phyloP scores from a whole-genome alignment of 2,329 filamentous ascomycete species.

The Dactylellina cionopaga region DNA sequence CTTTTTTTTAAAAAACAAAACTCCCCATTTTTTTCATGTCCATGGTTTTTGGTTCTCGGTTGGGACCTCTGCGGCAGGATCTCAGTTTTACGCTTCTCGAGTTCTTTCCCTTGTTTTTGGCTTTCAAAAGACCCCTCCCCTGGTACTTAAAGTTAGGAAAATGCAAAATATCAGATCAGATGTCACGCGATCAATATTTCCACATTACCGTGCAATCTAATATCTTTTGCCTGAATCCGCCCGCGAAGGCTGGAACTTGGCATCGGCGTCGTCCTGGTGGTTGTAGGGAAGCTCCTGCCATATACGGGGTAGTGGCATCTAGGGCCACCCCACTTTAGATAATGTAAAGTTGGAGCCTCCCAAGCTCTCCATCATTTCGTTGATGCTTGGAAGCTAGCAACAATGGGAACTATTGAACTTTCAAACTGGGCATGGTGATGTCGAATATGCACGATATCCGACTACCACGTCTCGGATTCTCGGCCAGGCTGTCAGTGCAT shows the following conservation, averaged over 20 bases:
- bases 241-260: constrained; percentile 3
- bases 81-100: too few species aligned
- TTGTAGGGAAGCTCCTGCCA: constrained; percentile 28
- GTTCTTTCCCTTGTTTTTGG: too few species aligned
- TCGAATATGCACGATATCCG: constrained; percentile 32
- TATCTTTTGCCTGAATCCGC: constrained; percentile 22
- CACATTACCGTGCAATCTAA: too few species aligned
- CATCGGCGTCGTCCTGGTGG: constrained; percentile 4
- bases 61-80: too few species aligned
- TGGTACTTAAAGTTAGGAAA: too few species aligned
- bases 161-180: too few species aligned
- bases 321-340: constrained; percentile 4
- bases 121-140: too few species aligned
- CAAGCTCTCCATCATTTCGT: neutral
- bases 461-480: constrained; percentile 10
- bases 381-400: neutral
- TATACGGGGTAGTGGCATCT: constrained; percentile 36
- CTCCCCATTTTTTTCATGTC: too few species aligned
- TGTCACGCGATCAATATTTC: too few species aligned
- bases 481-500: neutral
- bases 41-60: too few species aligned
- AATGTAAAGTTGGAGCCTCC: constrained; percentile 7
- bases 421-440: constrained; percentile 3
- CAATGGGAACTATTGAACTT: constrained; percentile 1
- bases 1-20: too few species aligned